These are phyloP conservation scores for Exophiala dermatitidis DNA, from an alignment of 2,329 filamentous ascomycete species.

Conservation along the genomic window DNA sequence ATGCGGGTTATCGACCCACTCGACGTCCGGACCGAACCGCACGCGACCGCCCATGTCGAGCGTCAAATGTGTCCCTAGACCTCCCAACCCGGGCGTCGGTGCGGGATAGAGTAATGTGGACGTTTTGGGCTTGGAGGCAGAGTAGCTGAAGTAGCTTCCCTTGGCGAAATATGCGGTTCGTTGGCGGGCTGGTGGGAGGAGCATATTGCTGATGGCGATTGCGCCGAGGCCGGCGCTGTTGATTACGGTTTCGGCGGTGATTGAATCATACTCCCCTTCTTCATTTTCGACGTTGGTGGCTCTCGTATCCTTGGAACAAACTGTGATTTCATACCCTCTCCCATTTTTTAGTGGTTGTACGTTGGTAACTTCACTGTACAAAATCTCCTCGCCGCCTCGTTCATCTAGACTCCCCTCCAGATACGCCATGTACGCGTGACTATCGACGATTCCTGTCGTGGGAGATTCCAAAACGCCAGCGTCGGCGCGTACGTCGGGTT, in stretches of 20 bases:
- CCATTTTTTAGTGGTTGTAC: conserved; percentile 49
- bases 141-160: conserved; percentile 89
- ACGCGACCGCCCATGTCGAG: conserved; percentile 78
- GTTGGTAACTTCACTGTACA: conserved; percentile 57
- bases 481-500: conserved; percentile 68
- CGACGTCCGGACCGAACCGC: conserved; percentile 88
- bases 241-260: conserved; percentile 69
- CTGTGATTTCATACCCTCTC: conserved; percentile 49
- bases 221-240: conserved; percentile 82
- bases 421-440: conserved; percentile 73
- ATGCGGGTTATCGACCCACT: conserved; percentile 74
- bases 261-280: conserved; percentile 33
- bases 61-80: conserved; percentile 91
- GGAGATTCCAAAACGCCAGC: conserved; percentile 74
- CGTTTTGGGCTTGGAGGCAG: conserved; percentile 56
- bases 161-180: conserved; percentile 73
- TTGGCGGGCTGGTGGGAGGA: conserved; percentile 54
- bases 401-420: conserved; percentile 72
- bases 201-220: conserved; percentile 71
- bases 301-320: neutral
- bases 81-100: conserved; percentile 70
- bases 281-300: conserved; percentile 17
- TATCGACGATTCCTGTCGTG: conserved; percentile 85
- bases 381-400: conserved; percentile 64
- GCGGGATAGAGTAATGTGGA: conserved; percentile 79